A percentile compares a stretch with the other conserved stretches of the same genome.
Evolutionary conservation across 495 filamentous ascomycete genomes (phyloP).

Genomic region (Penicillium daleae): DNA sequence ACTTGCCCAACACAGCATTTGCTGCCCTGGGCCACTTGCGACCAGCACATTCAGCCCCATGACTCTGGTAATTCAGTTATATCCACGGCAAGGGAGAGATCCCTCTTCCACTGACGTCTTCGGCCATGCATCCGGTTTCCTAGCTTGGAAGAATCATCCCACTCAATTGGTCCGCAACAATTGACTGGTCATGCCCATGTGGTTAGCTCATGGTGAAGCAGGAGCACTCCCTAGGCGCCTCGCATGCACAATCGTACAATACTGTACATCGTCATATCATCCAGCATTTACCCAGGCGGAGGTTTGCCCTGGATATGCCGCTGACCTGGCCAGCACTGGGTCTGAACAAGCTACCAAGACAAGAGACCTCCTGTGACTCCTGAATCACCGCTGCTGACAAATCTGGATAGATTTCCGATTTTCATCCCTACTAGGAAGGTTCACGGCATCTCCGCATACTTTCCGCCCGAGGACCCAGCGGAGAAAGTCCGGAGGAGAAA

Average conservation of each 20-base stretch:
- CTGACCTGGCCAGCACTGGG: background rate
- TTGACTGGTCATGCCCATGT: constrained; percentile 1
- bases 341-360: background rate
- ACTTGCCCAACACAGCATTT: background rate
- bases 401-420: background rate
- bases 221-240: background rate
- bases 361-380: background rate
- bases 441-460: background rate
- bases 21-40: too few relatives aligned
- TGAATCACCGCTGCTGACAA: too few relatives aligned
- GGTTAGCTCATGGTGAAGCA: too few relatives aligned
- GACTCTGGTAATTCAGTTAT: constrained; percentile 1
- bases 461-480: background rate
- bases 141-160: background rate
- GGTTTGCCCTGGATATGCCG: background rate
- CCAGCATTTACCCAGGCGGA: too few relatives aligned
- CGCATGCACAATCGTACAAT: too few relatives aligned
- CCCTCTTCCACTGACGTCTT: constrained; percentile 6
- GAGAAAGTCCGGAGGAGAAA: background rate
- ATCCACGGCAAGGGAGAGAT: constrained; percentile 3
- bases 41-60: too few relatives aligned
- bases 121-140: background rate
- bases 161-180: background rate
- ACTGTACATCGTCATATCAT: too few relatives aligned
- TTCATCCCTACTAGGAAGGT: background rate